Base-by-base conservation (phyloP, 1,284 basidiomycete species). In the Cerioporus squamosus region DNA sequence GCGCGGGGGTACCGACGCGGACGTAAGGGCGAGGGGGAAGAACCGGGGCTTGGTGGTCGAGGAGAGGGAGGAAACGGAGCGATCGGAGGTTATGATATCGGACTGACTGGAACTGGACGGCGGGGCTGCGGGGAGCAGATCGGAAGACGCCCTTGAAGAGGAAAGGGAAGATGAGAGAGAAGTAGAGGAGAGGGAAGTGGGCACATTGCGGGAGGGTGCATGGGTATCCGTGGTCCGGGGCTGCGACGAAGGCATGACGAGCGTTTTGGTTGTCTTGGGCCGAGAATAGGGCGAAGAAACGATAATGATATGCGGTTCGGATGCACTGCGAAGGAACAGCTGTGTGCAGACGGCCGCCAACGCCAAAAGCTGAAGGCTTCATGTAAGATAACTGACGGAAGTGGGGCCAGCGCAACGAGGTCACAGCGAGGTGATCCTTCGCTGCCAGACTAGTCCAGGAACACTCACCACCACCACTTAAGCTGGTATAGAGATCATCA, bases 141-240 rank as follows among this genome's bases (percentile, higher is more conserved):
- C 64, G 53, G 70, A 70, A 46, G 68, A 66, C 42, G 63, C 72
- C 57, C 72, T 70, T 63, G 77, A 74, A 64, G 78, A 75, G 59
- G 75, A 71, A 65, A 79, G 74, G 62, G 78, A 79, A 70, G 80
- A 77, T 36, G 75, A 74, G 60, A 75, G 71, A 47, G 76, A 78
- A 70, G 72, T 70, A 53, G 70, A 69, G 60, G 79, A 79, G 61
- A 68, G 69, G 64, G 77, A 72, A 46, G 72, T 61, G 57, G 70
- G 72, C 64, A 69, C 66, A 66, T 71, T 70, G 69, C 65, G 67
- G 68, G 70, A 67, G 66, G 66, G 69, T 61, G 68, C 65, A 64
- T 67, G 66, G 61, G 64, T 64, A 63, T 70, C 70, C 66, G 69
- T 65, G 65, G 67, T 67, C 65, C 66, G 69, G 59, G 65, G 59